Base-by-base conservation (phyloP, 306 rosid genomes). In the Cucurbita ficifolia region DNA sequence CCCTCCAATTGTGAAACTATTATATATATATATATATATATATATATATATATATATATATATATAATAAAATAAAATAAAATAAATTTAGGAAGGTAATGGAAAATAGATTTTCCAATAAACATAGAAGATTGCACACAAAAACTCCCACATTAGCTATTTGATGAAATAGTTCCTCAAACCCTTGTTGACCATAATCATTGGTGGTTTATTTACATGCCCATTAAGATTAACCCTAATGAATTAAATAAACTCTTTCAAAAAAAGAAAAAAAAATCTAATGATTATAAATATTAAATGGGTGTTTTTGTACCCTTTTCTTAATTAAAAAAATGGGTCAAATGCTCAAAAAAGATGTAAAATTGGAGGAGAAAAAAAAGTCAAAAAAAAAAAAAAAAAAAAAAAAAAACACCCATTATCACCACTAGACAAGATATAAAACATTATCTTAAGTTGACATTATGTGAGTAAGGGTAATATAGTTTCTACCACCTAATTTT, bases 401-500 rank as follows among this genome's bases (percentile, higher is more conserved):
- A 16, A 2, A 0, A 17, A 62, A 38, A 61, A 17, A 63, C 1
- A 7, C 18, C 13, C 46, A 39, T 38, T 40, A 64, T 40, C 71
- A n/a, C 50, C 71, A 42, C 71, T 61, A 6, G n/a, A 64, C 71
- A 17, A 40, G 8, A 64, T 18, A 18, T 39, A 18, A 64, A 39
- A 64, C n/a, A 51, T 64, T 64, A 64, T 40, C 71, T 18, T 64
- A 64, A 64, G 71, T 64, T 64, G 71, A 64, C 71, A 46, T 13
- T 8, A 64, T 42, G 35, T 21, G 24, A 38, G 39, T 17, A 14
- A 3, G 24, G 69, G 49, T 3, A 62, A 62, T 22, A 55, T 38
- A 36, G 16, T 36, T 38, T 2, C 46, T 18, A 1, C 17, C n/a
- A 40, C 50, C 70, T 39, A 49, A 63, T 4, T 38, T 38, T 17